A percentile compares a stretch with the other conserved stretches of the same genome.
Evolutionary conservation across 768 basidiomycete genomes (phyloP).

Genomic region (Pulveroboletus sp.): DNA sequence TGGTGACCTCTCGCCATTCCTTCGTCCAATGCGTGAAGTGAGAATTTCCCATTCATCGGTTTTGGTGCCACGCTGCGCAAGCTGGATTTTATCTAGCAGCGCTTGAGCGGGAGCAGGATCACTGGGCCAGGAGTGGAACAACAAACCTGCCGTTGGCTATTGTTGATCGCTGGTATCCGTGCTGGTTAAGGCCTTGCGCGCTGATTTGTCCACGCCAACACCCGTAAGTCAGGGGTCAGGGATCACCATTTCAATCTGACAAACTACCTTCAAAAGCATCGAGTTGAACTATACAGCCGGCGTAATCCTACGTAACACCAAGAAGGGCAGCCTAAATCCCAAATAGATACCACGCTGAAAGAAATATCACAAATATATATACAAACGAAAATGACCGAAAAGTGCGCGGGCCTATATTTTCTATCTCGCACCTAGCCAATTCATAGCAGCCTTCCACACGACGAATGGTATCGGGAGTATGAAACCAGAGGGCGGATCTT

Average conservation of each 20-base stretch:
- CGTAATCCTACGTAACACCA: not conserved
- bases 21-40: not conserved
- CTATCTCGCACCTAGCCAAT: conserved; percentile 31
- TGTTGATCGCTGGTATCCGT: too few relatives aligned
- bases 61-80: not conserved
- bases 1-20: not conserved
- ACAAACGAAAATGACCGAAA: conserved; percentile 1
- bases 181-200: too few relatives aligned
- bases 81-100: not conserved
- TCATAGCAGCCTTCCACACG: conserved; percentile 32
- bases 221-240: not conserved
- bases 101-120: not conserved
- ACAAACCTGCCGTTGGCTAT: too few relatives aligned
- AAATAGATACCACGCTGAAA: conserved; percentile 18
- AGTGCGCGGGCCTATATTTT: not conserved
- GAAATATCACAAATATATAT: not conserved
- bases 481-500: conserved; percentile 27
- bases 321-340: not conserved
- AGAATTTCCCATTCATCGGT: not conserved
- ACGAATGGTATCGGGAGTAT: conserved; percentile 33
- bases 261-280: conserved; percentile 1
- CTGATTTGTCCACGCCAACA: too few relatives aligned
- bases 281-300: conserved; percentile 5
- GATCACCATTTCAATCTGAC: not conserved
- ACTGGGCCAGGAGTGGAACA: too few relatives aligned